These are phyloP conservation scores for Pythium vanterpoolii DNA, from an alignment of 352 stramenopile species.

Conservation along the genomic window DNA sequence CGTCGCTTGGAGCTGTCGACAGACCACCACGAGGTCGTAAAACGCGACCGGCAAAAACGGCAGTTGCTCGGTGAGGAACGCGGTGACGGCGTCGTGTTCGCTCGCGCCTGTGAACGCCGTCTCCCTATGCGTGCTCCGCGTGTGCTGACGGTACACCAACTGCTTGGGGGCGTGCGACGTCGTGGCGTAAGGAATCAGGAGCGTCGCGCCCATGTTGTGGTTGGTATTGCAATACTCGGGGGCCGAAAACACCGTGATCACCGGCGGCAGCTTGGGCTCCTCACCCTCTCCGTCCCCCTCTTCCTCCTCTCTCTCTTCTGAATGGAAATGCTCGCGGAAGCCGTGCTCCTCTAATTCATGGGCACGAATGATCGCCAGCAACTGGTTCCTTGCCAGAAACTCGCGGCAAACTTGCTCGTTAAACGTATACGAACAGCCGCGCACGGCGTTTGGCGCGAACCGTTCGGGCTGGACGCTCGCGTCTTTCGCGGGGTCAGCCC, in stretches of 20 bases:
- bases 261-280: constrained; percentile 41
- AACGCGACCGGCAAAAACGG: constrained; percentile 80
- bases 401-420: constrained; percentile 57
- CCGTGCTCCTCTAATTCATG: constrained; percentile 79
- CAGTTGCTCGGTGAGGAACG: constrained; percentile 51
- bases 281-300: too few species aligned
- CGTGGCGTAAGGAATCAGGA: constrained; percentile 59
- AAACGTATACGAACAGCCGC: constrained; percentile 83
- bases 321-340: constrained; percentile 70
- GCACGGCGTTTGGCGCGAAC: constrained; percentile 62
- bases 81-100: constrained; percentile 51
- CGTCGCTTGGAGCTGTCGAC: constrained; percentile 47
- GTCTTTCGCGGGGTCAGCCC: constrained; percentile 97
- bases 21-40: constrained; percentile 65
- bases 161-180: constrained; percentile 23
- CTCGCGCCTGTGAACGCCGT: constrained; percentile 47
- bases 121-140: constrained; percentile 52
- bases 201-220: constrained; percentile 73
- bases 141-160: constrained; percentile 70
- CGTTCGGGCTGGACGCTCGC: constrained; percentile 28
- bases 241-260: constrained; percentile 82
- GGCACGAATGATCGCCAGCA: constrained; percentile 71
- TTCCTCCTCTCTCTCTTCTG: neutral
- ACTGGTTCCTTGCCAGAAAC: constrained; percentile 63
- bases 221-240: constrained; percentile 86